Evolutionary conservation across 805 yeast genomes (phyloP).

Genomic region (Scheffersomyces amazonensis): DNA sequence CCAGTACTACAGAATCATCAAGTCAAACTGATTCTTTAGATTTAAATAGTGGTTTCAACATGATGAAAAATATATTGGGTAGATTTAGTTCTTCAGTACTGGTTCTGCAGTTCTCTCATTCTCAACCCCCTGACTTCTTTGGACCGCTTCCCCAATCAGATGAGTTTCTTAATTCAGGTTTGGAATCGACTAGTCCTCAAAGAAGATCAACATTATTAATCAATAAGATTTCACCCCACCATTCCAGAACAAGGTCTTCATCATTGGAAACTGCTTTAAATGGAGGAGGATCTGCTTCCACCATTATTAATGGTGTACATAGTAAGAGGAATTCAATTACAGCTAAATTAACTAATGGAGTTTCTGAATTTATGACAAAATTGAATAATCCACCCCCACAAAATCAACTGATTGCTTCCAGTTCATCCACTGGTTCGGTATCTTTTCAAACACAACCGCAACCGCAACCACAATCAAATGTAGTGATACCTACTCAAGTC

Average conservation of each 20-base stretch:
- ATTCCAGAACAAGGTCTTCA: slow-evolving; percentile 36
- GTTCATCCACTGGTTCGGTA: background rate
- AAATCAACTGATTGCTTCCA: background rate
- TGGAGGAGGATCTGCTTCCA: slow-evolving; percentile 1
- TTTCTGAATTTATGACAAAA: slow-evolving; percentile 41
- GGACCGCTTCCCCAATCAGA: no score
- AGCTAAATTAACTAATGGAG: slow-evolving; percentile 39
- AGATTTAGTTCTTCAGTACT: slow-evolving; percentile 20
- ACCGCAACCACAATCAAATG: background rate
- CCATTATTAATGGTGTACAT: slow-evolving; percentile 11
- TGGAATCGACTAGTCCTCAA: slow-evolving; percentile 3
- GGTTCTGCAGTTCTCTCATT: background rate
- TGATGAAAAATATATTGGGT: slow-evolving; percentile 36
- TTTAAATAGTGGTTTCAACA: slow-evolving; percentile 20
- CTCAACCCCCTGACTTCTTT: no score
- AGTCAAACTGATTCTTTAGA: slow-evolving; percentile 16
- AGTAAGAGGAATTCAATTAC: slow-evolving; percentile 30
- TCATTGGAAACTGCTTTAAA: slow-evolving; percentile 23
- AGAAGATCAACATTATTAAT: slow-evolving; percentile 18
- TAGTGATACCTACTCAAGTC: background rate
- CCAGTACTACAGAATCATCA: slow-evolving; percentile 6
- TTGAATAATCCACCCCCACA: slow-evolving; percentile 18
- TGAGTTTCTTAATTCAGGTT: background rate
- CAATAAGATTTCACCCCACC: slow-evolving; percentile 32
- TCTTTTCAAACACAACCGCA: slow-evolving; percentile 9